These are phyloP conservation scores for Globisporangium echinulatum DNA, from an alignment of 352 stramenopile genomes.

Conservation along the genomic window DNA sequence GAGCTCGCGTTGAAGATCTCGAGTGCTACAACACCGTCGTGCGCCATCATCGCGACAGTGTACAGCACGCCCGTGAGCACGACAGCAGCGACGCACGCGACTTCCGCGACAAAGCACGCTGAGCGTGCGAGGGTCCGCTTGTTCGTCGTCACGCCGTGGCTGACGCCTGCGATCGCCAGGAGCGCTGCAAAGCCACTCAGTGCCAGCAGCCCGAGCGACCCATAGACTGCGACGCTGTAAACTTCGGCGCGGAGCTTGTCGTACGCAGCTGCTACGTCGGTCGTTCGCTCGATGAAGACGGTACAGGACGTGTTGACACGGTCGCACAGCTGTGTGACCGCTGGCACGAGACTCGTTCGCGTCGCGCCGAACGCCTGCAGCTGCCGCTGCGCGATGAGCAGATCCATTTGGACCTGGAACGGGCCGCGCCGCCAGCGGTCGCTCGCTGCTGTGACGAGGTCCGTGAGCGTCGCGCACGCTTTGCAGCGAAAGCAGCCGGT, in stretches of 20 bases:
- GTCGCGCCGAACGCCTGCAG: constrained; percentile 30
- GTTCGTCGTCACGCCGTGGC: constrained; percentile 30
- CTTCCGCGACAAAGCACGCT: constrained; percentile 39
- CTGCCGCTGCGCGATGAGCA: constrained; percentile 31
- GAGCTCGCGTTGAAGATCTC: constrained; percentile 31
- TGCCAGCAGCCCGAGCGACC: constrained; percentile 25
- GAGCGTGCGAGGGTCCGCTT: constrained; percentile 25
- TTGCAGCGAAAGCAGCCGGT: constrained; percentile 69
- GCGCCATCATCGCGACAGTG: constrained; percentile 31
- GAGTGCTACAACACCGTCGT: constrained; percentile 42
- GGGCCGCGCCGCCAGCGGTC: constrained; percentile 36
- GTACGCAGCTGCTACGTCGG: constrained; percentile 18
- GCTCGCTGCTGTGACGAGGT: constrained; percentile 23
- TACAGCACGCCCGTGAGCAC: constrained; percentile 46
- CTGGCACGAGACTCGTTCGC: constrained; percentile 14
- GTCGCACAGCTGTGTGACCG: constrained; percentile 25
- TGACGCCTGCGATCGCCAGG: constrained; percentile 23
- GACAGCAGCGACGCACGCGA: constrained; percentile 35
- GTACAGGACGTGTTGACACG: constrained; percentile 24
- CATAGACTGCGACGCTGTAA: constrained; percentile 19
- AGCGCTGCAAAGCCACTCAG: constrained; percentile 22
- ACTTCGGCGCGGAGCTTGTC: constrained; percentile 23
- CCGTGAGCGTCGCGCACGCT: constrained; percentile 28
- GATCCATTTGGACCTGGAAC: constrained; percentile 53
- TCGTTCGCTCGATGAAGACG: constrained; percentile 10